These are phyloP conservation scores for Coelastrella sp. DNA, from an alignment of 139 green algal genomes.

Conservation along the genomic window DNA sequence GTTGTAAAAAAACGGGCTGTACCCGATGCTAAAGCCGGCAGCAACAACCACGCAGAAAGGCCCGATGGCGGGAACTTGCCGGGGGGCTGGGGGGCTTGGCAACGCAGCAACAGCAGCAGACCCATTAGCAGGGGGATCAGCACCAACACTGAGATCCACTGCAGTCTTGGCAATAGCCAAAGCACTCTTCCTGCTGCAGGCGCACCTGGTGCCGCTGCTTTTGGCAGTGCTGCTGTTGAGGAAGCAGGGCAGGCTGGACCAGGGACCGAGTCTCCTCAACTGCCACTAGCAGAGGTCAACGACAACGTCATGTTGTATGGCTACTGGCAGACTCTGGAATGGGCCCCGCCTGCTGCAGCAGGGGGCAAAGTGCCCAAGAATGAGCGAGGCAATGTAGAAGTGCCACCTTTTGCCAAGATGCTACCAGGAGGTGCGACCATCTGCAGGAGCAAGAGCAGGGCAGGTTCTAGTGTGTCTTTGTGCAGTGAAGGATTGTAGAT, in stretches of 20 bases:
- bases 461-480: too few species aligned
- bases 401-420: conserved; percentile 69
- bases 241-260: neutral
- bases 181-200: neutral
- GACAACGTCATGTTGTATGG: conserved; percentile 73
- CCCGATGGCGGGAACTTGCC: neutral
- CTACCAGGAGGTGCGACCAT: conserved; percentile 61
- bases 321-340: conserved; percentile 84
- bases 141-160: too few species aligned
- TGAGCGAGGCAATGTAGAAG: conserved; percentile 86
- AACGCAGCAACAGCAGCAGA: conserved; percentile 12
- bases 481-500: too few species aligned
- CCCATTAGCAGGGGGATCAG: neutral
- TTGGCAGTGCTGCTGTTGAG: too few species aligned
- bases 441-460: neutral
- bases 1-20: conserved; percentile 66
- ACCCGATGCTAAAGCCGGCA: neutral
- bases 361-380: conserved; percentile 86
- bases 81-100: conserved; percentile 23
- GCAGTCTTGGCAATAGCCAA: neutral
- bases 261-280: neutral
- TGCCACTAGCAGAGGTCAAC: neutral
- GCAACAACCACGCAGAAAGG: neutral
- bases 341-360: conserved; percentile 60
- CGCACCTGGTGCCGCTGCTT: neutral